Base-by-base conservation (phyloP, 148 eudicot species). In the Silene conica region DNA sequence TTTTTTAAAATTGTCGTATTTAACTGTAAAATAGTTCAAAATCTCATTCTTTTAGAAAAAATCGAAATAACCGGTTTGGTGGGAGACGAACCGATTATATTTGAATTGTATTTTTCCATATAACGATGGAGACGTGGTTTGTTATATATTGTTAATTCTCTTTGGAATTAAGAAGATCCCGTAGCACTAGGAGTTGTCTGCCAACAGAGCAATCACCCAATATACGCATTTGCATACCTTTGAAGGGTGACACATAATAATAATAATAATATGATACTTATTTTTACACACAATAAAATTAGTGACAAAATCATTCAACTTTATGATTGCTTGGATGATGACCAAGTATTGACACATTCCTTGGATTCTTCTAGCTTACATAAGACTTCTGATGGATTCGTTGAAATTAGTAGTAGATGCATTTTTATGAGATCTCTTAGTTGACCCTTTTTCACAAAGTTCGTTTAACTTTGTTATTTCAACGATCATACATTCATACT, bases 311-410 rank as follows among this genome's bases (percentile, higher is more conserved):
- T 72, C 67, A 77, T 77, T 72, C 46, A 65, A 56, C 5, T 64
- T 77, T 77, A 58, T 77, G 80, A 77, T 77, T 77, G 80, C 48
- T 77, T 66, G 34, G 76, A 77, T 77, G 75, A 77, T 71, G 75
- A 71, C 65, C 28, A 70, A 71, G 38, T 71, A 38, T 72, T 77
- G 76, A 66, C 63, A 72, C 76, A 50, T 22, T 50, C n/a, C 41
- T 38, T 58, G n/a, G 58, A 22, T 45, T 67, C 67, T 23, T 62
- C 68, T n/a, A n/a, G n/a, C n/a, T 50, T 3, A 26, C n/a, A 1
- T 3, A 59, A 59, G 46, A 57, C 67, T 69, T 69, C 43, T 56
- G 25, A 46, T 31, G 54, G 10, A 57, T 55, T 31, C 34, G 34
- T 31, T 77, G 75, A 71, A 63, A 56, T 22, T n/a, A 16, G 50